These are phyloP conservation scores for Podospora pseudocomata DNA, from an alignment of 495 filamentous ascomycete species.

Conservation along the genomic window DNA sequence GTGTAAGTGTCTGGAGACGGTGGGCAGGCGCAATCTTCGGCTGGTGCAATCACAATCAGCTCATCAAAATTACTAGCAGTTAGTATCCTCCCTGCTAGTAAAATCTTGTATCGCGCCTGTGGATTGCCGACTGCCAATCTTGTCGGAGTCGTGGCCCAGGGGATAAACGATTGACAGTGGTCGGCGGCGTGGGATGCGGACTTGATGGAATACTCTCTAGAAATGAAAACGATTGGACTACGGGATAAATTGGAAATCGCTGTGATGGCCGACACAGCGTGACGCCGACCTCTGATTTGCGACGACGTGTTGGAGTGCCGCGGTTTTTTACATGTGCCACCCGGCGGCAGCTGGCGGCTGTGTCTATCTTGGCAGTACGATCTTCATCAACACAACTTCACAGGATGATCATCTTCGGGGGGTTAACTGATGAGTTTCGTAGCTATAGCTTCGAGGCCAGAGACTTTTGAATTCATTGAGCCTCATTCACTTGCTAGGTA, in stretches of 20 bases:
- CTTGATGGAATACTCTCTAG: neutral
- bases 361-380: neutral
- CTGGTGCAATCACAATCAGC: neutral
- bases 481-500: too few species aligned
- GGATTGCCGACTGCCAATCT: neutral
- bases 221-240: neutral
- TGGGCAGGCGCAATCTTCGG: neutral
- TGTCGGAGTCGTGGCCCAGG: neutral
- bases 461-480: too few species aligned
- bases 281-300: neutral
- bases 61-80: neutral
- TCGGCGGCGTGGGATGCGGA: neutral
- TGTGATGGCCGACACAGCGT: neutral
- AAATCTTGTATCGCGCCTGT: neutral
- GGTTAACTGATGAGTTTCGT: too few species aligned
- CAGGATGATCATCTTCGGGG: neutral
- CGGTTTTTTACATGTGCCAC: neutral
- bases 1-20: neutral
- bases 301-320: neutral
- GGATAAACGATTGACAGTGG: neutral
- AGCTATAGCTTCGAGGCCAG: too few species aligned
- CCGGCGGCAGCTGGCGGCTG: neutral
- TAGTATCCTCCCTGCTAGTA: neutral
- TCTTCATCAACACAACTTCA: neutral
- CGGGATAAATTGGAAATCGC: neutral